Evolutionary conservation across 2,329 filamentous ascomycete genomes (phyloP), one percentile per base, ranked within the genome.

Genomic region (Penicillium fuscoglaucum): DNA sequence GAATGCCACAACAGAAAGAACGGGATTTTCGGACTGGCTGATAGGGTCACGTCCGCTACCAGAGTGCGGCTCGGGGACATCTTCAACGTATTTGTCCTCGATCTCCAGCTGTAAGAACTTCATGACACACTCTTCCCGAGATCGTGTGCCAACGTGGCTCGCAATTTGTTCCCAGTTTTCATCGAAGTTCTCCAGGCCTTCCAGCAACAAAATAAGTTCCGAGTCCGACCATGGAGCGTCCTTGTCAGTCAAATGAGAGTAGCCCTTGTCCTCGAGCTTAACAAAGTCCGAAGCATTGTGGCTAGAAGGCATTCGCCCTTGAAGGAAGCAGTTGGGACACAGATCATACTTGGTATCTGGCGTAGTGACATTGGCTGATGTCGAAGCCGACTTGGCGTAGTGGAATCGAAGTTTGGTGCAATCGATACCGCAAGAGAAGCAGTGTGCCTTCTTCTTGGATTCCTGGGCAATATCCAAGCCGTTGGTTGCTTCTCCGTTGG

Each of bases 71-170:
- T 79, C 76, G 8, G 83, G 81, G 68, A 93, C 88, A 8, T 91
- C 87, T 68, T 98, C 93, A 10, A 97, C 81, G 71, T 97, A 99
- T 74, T 96, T 96, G 79, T 97, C 93, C 74, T 98, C 95, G 61
- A 99, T 99, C 66, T 97, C 93, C 37, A 99, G 82, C 72, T 97
- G 92, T 63, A 99, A 77, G 80, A 99, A 99, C 73, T 97, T 95
- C 68, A 98, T 83, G 17, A 98, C 93, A 74, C 95, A 99, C 78
- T 99, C 93, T 75, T 99, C 96, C 53, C 91, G 85, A 1, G 92
- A 96, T 60, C 93, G 88, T 3, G 91, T 96, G 49, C 90, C 90
- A 44, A 99, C 95, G 70, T 97, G 90, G 62, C 93, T 91, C 1
- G 96, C 88, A 65, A 99, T 93, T 68, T 91, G 87, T 58, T 90